These are phyloP conservation scores for Tolypocladium cylindrosporum DNA, from an alignment of 2,329 filamentous ascomycete genomes.

Conservation along the genomic window DNA sequence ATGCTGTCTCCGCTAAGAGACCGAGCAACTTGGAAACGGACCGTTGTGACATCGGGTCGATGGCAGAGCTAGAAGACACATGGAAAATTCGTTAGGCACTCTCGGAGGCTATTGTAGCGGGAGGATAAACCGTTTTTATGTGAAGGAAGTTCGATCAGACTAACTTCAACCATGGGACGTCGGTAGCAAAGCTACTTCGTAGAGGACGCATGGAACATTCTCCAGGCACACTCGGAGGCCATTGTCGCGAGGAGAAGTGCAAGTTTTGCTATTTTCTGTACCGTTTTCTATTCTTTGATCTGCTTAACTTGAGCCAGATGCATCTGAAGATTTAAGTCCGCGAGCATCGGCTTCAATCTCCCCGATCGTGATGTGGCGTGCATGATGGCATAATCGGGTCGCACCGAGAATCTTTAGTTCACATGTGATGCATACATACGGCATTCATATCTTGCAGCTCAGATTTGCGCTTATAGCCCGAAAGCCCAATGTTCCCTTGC, in stretches of 20 bases:
- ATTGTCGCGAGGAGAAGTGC: background rate
- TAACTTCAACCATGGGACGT: background rate
- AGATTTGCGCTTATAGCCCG: background rate
- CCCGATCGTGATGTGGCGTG: background rate
- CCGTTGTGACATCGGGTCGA: background rate
- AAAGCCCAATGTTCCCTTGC: no score
- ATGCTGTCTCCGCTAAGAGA: background rate
- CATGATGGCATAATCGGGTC: background rate
- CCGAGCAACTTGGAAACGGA: background rate
- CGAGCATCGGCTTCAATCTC: no score
- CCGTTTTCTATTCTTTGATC: background rate
- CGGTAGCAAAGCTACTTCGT: background rate
- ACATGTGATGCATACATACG: background rate
- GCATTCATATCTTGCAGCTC: background rate
- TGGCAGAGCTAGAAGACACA: background rate
- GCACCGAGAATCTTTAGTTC: background rate
- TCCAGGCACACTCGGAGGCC: background rate
- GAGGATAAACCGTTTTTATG: background rate
- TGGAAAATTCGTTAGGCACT: background rate
- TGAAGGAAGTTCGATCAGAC: background rate
- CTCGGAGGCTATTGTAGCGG: background rate
- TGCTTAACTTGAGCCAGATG: background rate
- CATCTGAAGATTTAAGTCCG: no score
- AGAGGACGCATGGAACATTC: background rate
- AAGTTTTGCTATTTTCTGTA: no score